Conservation (phyloP, 2,329 filamentous ascomycete genomes). For the Phyllosticta ampelicida region DNA sequence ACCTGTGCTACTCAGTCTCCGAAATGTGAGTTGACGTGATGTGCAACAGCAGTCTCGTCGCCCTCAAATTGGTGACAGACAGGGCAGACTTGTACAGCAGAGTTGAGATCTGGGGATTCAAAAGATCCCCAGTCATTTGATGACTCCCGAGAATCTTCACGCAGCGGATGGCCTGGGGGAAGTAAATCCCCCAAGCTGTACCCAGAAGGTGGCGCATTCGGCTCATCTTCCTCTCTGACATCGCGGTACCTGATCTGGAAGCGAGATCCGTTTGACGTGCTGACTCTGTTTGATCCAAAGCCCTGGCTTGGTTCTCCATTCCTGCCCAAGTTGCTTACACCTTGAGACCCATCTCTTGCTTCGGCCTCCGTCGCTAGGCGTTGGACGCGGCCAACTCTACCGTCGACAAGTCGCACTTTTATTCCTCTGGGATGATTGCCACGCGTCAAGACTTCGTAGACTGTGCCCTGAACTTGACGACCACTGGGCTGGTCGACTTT, state of each 20-base stretch:
- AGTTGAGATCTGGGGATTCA: slow-evolving; percentile 14
- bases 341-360: slow-evolving; percentile 16
- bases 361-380: slow-evolving; percentile 35
- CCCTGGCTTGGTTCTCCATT: slow-evolving; percentile 15
- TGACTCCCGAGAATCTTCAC: slow-evolving; percentile 6
- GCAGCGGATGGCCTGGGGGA: slow-evolving; percentile 4
- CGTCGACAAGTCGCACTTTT: slow-evolving; percentile 63
- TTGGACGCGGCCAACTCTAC: slow-evolving; percentile 65
- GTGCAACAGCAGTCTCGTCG: slow-evolving; percentile 55
- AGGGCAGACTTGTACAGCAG: slow-evolving; percentile 41
- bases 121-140: slow-evolving; percentile 17
- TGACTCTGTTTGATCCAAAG: neutral
- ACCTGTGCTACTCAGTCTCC: slow-evolving; percentile 13
- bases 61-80: slow-evolving; percentile 57
- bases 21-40: slow-evolving; percentile 55
- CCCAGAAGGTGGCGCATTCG: neutral
- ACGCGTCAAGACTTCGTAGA: slow-evolving; percentile 58
- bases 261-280: neutral
- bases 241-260: slow-evolving; percentile 10
- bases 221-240: slow-evolving; percentile 8
- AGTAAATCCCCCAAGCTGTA: slow-evolving; percentile 8
- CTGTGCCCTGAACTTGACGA: slow-evolving; percentile 54
- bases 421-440: slow-evolving; percentile 69
- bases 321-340: slow-evolving; percentile 17
- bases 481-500: slow-evolving; percentile 69